Evolutionary conservation across 257 asterid species (phyloP).

Genomic region (Nicotiana benthamiana): DNA sequence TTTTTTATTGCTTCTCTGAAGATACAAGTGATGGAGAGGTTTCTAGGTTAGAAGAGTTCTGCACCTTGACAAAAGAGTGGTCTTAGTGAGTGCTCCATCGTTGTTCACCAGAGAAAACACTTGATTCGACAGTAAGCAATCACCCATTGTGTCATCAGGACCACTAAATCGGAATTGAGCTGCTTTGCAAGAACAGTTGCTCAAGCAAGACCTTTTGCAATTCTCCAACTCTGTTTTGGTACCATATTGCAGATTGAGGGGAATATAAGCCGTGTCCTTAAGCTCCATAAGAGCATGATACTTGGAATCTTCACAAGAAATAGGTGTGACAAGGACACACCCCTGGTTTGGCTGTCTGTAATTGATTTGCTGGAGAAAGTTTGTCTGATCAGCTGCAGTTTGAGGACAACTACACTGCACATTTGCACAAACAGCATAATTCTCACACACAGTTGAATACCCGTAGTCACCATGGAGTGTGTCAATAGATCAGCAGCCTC

Average conservation of each 20-base stretch:
- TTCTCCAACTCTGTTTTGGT: not conserved
- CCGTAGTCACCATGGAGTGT: not conserved
- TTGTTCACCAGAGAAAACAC: constrained; percentile 6
- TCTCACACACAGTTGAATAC: constrained; percentile 12
- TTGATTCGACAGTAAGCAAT: constrained; percentile 7
- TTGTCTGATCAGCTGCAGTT: not conserved
- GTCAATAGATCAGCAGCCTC: not conserved
- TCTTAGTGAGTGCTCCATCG: not conserved
- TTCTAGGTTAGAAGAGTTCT: not conserved
- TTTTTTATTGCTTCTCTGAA: not conserved
- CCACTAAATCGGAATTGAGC: not conserved
- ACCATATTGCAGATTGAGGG: not conserved
- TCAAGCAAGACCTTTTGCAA: constrained; percentile 17
- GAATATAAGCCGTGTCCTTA: not conserved
- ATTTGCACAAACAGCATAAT: constrained; percentile 9
- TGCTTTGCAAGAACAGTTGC: constrained; percentile 21
- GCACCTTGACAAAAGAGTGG: constrained; percentile 13
- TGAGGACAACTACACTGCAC: constrained; percentile 12
- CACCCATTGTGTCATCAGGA: not conserved
- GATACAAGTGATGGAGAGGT: not conserved
- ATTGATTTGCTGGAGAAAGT: constrained; percentile 5
- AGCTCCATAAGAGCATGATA: constrained; percentile 10
- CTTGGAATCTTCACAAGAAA: constrained; percentile 10
- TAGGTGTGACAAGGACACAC: constrained; percentile 4
- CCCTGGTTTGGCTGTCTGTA: constrained; percentile 7